Base-by-base conservation (phyloP, 495 filamentous ascomycete species). In the Hypoxylon subgilvum region DNA sequence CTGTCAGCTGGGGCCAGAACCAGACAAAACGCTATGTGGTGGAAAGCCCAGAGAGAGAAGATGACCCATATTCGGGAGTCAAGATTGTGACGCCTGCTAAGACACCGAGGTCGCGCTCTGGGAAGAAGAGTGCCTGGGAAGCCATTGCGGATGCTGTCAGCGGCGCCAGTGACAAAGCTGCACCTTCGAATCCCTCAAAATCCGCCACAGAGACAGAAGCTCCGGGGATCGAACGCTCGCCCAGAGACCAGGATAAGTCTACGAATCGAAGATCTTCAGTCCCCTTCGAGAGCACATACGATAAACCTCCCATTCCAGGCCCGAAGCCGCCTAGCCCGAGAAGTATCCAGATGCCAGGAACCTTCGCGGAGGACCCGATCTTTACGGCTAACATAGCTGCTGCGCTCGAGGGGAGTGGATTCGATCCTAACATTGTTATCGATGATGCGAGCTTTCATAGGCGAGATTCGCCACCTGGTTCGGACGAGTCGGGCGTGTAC, bases 331-430 rank as follows among this genome's bases (percentile, higher is more conserved):
- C 70, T 9, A 72, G 58, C 27, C 69, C 72, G 4, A 62, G 58
- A 35, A 35, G 40, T 16, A 32, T 50, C n/a, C 72, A 76, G 6
- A 76, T 78, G 64, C 76, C 81, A 25, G 82, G 82, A 13, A 57
- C 66, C 0, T 86, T 80, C 65, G 77, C 64, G 6, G 77, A 84
- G 19, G 88, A 91, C 50, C 74, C 86, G 31, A 85, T 83, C 27
- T 91, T 91, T 41, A 82, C 86, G 13, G 87, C 87, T 18, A 83
- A 79, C 7, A 65, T 90, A n/a, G 87, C 87, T 62, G 88, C 87
- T 28, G 86, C 83, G 4, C 78, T 88, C 14, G 69, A 86, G 68
- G 82, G 82, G 4, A 79, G 83, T 44, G 88, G 88, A 0, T 91
- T 91, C 53, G 83, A 90, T 67, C 83, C 87, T 16, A 81, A 88